Conservation (phyloP, 345 rosid genomes). For the Cardamine chenopodiifolia region DNA sequence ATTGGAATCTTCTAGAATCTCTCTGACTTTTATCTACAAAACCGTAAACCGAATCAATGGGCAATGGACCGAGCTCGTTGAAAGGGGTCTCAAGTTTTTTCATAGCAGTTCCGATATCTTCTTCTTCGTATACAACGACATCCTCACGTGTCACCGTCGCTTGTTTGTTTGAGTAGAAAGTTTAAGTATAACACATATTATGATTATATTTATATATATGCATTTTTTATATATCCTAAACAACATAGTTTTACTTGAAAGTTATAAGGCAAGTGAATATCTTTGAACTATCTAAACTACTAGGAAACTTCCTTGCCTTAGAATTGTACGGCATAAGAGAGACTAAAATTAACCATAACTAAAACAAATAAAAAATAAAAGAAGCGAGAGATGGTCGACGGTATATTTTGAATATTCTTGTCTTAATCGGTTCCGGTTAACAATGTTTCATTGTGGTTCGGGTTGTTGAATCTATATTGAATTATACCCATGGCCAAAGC, state of each 20-base stretch:
- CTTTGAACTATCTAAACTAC: neutral
- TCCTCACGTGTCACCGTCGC: neutral
- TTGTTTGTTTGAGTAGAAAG: neutral
- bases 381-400: neutral
- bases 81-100: neutral
- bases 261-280: neutral
- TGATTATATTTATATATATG: neutral
- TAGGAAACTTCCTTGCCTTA: neutral
- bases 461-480: too few relatives aligned
- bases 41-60: too few relatives aligned
- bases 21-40: neutral
- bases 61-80: neutral
- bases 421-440: neutral
- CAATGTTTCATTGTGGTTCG: neutral
- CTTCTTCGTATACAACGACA: slow-evolving; percentile 11
- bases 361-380: neutral
- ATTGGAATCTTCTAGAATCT: slow-evolving; percentile 3
- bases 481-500: too few relatives aligned
- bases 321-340: neutral
- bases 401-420: neutral
- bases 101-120: slow-evolving; percentile 5
- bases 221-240: neutral
- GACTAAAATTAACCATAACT: neutral
- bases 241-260: neutral
- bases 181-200: neutral